Base-by-base conservation (phyloP, 2,329 filamentous ascomycete species). In the Peltaster fructicola region DNA sequence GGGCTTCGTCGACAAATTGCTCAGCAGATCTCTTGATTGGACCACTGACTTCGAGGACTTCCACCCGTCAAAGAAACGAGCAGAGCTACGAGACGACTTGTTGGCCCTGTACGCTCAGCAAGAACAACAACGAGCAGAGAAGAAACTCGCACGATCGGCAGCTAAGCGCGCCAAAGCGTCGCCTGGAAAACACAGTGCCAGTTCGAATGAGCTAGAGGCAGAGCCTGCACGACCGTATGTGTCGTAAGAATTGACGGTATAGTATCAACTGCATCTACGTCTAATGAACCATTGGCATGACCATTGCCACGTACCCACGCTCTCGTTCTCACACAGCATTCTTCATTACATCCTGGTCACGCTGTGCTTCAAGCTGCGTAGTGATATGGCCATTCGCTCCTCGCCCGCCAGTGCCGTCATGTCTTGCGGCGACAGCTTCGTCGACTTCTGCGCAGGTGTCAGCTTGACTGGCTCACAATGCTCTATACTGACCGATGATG, bases 1-100 rank as follows among this genome's bases (percentile, higher is more conserved):
- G 33, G 48, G 45, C 1, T 88, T 90, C 36, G 59, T 78, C 9
- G 53, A 54, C 11, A 72, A 66, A 31, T 54, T 91, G 10, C 54
- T 92, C 4, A 62, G 59, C 14, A 66, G 62, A 19, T 63, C 77
- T 36, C 66, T 82, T 43, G 54, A 68, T 15, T 54, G 62, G 3
- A 34, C 56, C 1, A 46, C 46, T 11, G 62, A 69, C 28, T 72
- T 68, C 60, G 57, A 56, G n/a, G 48, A 55, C 15, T 52, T 68
- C 34, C 47, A 57, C 24, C 56, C 68, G 0, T 59, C 63, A 1
- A 44, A 60, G 6, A 65, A 85, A 40, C 70, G 84, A 12, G 50
- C 51, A 16, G 54, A 66, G 4, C 68, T 91, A 20, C 69, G 81
- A 15, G 48, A 67, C 0, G 59, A 74, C 18, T 59, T 92, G 1